phyloP scores from a whole-genome alignment of 192 early-diverging fungal genomes.

The Funneliformis mosseae region DNA sequence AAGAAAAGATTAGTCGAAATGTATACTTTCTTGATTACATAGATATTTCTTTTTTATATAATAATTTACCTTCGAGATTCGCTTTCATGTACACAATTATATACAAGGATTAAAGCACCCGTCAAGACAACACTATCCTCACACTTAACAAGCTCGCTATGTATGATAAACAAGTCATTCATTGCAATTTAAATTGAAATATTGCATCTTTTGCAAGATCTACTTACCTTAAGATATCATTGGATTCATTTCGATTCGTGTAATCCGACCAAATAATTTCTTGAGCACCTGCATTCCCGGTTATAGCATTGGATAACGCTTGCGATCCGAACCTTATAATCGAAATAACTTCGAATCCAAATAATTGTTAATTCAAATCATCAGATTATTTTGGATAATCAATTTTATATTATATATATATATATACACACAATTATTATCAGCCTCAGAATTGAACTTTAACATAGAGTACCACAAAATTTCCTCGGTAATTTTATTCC shows the following conservation, averaged over 20 bases:
- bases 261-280: neutral
- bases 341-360: neutral
- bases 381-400: neutral
- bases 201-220: neutral
- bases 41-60: neutral
- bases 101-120: neutral
- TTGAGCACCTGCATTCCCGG: neutral
- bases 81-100: constrained; percentile 14
- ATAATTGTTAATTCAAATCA: neutral
- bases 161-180: neutral
- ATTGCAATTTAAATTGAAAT: neutral
- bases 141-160: neutral
- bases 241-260: constrained; percentile 17
- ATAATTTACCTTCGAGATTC: neutral
- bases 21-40: neutral
- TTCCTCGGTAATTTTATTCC: constrained; percentile 13
- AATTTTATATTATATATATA: neutral
- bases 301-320: constrained; percentile 19
- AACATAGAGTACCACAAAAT: neutral
- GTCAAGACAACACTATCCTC: neutral
- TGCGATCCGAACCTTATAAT: constrained; percentile 3
- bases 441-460: neutral
- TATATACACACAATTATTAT: neutral
- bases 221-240: constrained; percentile 9
- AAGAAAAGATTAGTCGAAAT: neutral